Evolutionary conservation across 78 protist genomes (phyloP), one percentile per base, ranked within the genome.

Genomic region (Dictyostelium intermedium): DNA sequence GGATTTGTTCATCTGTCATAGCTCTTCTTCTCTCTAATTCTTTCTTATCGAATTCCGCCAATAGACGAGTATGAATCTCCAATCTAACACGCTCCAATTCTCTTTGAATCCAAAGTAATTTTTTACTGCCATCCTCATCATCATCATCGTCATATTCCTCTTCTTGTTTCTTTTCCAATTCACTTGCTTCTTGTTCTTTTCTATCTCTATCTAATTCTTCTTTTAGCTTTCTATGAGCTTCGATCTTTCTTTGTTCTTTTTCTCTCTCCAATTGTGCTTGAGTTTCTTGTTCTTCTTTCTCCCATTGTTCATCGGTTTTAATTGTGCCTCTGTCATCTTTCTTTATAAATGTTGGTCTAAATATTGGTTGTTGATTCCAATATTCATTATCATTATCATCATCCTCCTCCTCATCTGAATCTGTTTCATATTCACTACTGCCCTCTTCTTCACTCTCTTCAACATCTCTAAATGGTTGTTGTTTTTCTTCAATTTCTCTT

Each of bases 291-390:
- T 66, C 96, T 43, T 82, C 96, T 39, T 82, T 69, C 20, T 18
- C 27, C 37, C 45, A 70, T 45, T 74, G 74, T 27, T 79, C 91
- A 1, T 92, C 96, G 0, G 89, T 72, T 76, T 84, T 78, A 18
- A 78, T 81, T 5, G 96, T 92, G 20, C 61, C 84, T 83, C 96
- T 83, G 7, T 83, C 53, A 9, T 92, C 91, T 72, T 83, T 84
- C 8, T 72, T 84, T 50, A 84, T 39, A 84, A 92, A 92, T 37
- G 80, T 80, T 4, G 91, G 91, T 37, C 70, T 80, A 34, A 92
- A 61, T 53, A 66, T 76, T 47, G 96, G 96, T 83, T 35, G 35
- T 50, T 45, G 50, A 34, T 76, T 27, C 72, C 81, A 60, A 20
- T 35, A 35, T 6, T 84, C 96, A 27, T 82, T 66, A 39, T 77